Evolutionary conservation across 1,284 basidiomycete genomes (phyloP).

Genomic region (Rhodotorula sp.): DNA sequence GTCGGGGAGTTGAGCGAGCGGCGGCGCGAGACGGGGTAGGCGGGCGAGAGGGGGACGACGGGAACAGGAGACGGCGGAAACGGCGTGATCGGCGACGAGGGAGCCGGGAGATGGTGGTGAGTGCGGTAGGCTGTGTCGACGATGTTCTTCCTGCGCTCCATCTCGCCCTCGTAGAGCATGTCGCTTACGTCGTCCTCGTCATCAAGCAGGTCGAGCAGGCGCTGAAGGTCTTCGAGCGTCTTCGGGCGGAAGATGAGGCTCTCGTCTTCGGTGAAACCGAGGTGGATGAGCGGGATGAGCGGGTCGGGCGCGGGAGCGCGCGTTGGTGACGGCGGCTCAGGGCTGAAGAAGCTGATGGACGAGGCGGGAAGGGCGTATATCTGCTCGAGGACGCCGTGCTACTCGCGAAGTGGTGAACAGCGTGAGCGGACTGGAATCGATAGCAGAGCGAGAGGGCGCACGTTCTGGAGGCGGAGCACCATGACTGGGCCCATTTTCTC

Average conservation of each 20-base stretch:
- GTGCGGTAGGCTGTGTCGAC: background rate
- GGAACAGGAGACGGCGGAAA: background rate
- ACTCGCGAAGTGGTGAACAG: no score
- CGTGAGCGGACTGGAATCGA: background rate
- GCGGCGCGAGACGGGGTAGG: background rate
- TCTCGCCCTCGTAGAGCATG: background rate
- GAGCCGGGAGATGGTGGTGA: background rate
- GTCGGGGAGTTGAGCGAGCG: background rate
- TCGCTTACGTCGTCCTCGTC: background rate
- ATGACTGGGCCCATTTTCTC: background rate
- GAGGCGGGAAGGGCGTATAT: background rate
- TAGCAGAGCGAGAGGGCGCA: background rate
- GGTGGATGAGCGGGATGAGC: background rate
- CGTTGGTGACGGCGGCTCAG: background rate
- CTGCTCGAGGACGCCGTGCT: background rate
- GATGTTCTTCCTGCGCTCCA: conserved; percentile 1
- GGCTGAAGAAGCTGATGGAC: background rate
- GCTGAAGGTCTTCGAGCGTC: background rate
- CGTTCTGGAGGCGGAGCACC: background rate
- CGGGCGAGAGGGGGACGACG: background rate
- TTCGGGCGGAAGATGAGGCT: background rate
- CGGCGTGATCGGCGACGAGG: background rate
- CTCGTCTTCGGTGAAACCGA: background rate
- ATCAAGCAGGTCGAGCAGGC: background rate
- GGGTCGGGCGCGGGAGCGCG: background rate